Percentiles rank a stretch among this genome's conserved stretches.
These are phyloP conservation scores for Hyparrhenia diplandra DNA, from an alignment of 176 grass and related monocot genomes.

Conservation along the genomic window DNA sequence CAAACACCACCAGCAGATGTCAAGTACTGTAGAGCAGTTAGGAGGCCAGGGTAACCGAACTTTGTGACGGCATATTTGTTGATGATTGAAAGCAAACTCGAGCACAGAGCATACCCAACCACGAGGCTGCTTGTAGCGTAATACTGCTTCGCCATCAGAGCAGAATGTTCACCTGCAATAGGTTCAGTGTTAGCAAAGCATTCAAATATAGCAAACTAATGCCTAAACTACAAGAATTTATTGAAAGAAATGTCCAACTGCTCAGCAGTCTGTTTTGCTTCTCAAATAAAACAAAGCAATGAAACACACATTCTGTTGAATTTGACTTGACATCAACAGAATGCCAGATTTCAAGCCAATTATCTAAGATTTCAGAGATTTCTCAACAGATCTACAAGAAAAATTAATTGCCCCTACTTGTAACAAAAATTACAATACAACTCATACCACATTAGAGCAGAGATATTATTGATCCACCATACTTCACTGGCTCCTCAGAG, in stretches of 20 bases:
- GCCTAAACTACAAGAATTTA: no score
- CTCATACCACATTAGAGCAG: neutral
- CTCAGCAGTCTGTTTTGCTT: neutral
- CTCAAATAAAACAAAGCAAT: neutral
- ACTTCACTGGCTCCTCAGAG: neutral
- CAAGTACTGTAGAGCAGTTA: constrained; percentile 67
- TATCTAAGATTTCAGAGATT: neutral
- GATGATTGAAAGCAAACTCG: constrained; percentile 80
- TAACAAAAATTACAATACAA: neutral
- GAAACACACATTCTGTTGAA: neutral
- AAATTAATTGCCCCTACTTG: neutral
- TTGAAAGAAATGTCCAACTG: neutral
- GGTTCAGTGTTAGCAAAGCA: neutral
- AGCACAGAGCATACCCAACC: constrained; percentile 78
- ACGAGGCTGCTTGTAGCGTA: constrained; percentile 71
- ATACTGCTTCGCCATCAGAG: constrained; percentile 51
- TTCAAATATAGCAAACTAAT: neutral
- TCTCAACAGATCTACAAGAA: neutral
- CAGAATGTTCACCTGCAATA: constrained; percentile 39
- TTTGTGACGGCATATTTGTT: constrained; percentile 89
- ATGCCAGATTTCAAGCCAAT: neutral
- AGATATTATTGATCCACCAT: neutral
- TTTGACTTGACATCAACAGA: no score
- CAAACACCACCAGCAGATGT: constrained; percentile 69
- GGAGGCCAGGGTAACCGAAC: constrained; percentile 74